Percentiles rank a stretch among this genome's conserved stretches.
phyloP scores from a whole-genome alignment of 1,284 basidiomycete species.

The Naganishia albida region DNA sequence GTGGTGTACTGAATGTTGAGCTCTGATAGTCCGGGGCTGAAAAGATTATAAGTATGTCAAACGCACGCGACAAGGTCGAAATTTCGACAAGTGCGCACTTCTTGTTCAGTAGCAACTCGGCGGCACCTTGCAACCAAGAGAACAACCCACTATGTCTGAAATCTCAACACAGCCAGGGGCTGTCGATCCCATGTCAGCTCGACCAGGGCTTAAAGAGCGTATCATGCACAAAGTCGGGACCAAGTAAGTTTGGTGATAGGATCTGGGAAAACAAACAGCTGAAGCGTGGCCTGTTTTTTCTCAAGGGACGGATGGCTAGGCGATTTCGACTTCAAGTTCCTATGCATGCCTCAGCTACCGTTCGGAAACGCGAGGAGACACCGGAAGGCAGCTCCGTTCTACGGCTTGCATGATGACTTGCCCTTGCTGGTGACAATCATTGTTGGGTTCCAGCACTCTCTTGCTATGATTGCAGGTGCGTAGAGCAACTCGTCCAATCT shows the following conservation, averaged over 20 bases:
- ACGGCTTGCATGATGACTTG: slow-evolving; percentile 67
- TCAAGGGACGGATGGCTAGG: slow-evolving; percentile 68
- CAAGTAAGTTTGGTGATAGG: slow-evolving; percentile 1
- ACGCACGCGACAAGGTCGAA: no score
- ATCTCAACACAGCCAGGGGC: slow-evolving; percentile 25
- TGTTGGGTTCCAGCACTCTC: slow-evolving; percentile 38
- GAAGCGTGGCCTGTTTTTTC: not conserved
- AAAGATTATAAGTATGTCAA: not conserved
- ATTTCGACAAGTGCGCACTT: not conserved
- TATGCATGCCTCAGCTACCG: slow-evolving; percentile 65
- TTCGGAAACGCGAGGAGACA: slow-evolving; percentile 54
- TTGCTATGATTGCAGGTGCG: slow-evolving; percentile 39
- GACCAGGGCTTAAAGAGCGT: slow-evolving; percentile 21
- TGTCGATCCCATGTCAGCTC: slow-evolving; percentile 28
- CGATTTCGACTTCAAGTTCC: slow-evolving; percentile 73
- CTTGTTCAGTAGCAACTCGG: not conserved
- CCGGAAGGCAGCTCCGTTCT: slow-evolving; percentile 65
- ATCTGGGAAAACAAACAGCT: not conserved
- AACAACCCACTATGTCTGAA: slow-evolving; percentile 7
- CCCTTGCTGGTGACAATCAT: slow-evolving; percentile 67
- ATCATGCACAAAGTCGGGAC: slow-evolving; percentile 23
- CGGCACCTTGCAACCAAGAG: not conserved
- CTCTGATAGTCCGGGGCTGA: not conserved
- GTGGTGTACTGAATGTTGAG: not conserved
- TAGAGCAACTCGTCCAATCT: not conserved